Base-by-base conservation (phyloP, 306 rosid genomes). In the Bauhinia variegata region DNA sequence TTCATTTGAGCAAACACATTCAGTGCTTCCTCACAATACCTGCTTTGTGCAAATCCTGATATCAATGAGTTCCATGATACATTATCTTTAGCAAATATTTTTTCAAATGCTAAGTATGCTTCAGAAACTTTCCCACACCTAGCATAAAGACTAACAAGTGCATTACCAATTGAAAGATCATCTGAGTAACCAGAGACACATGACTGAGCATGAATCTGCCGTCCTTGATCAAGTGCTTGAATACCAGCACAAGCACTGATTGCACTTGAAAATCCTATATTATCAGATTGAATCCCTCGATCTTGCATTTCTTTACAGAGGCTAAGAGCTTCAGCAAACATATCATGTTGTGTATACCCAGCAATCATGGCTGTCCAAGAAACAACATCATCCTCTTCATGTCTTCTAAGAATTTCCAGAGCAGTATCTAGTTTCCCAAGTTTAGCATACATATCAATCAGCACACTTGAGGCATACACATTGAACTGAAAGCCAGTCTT, bases 351-450 rank as follows among this genome's bases (percentile, higher is more conserved):
- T 62, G 87, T 74, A 72, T 85, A 87, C 51, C 97, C 97, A 19
- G 96, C 85, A 73, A 91, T 80, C 97, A 91, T 87, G 55, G 97
- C 90, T 58, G 97, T 89, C 95, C 97, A 89, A 1, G 95, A 85
- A 60, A 89, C 91, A 54, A 85, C 81, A 49, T 92, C 97, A 0
- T 87, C 70, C 44, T 83, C 90, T 64, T 76, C 67, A 32, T 83
- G 71, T 69, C 86, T 69, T 68, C 82, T 80, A 50, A 83, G 88
- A 44, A 92, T 87, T 66, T 72, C 59, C 48, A 83, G 75, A 37
- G 95, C 97, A 67, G 75, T 66, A 58, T 82, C 85, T 46, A 92
- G 56, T 68, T 85, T 77, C 78, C 95, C 90, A 63, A 65, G 88
- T 78, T 92, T 89, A 51, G 92, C 88, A 80, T 89, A 87, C 97